A percentile compares a stretch with the other conserved stretches of the same genome.
Conservation (phyloP, 805 yeast species). For the Myxozyma lipomycoides region DNA sequence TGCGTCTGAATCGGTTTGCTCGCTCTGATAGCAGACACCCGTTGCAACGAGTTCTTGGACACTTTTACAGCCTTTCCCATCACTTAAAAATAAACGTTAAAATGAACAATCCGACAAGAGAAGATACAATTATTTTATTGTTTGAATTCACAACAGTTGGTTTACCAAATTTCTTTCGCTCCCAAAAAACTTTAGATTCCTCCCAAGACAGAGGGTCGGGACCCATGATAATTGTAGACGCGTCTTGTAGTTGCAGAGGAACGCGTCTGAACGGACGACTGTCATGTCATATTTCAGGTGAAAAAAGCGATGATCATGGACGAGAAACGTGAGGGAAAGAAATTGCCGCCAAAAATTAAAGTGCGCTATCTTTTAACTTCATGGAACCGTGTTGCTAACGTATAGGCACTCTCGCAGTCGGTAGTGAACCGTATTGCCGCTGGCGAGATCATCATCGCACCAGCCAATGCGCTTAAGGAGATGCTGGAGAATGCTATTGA, state of each 20-base stretch:
- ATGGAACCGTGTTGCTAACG: too few species aligned
- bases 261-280: neutral
- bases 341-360: constrained; percentile 15
- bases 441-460: constrained; percentile 91
- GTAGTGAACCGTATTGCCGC: constrained; percentile 94
- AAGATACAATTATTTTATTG: too few species aligned
- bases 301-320: too few species aligned
- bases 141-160: too few species aligned
- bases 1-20: neutral
- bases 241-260: neutral
- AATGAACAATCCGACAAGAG: too few species aligned
- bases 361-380: too few species aligned
- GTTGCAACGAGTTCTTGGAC: constrained; percentile 2
- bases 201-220: neutral
- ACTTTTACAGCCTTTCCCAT: constrained; percentile 9
- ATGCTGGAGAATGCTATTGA: constrained; percentile 89
- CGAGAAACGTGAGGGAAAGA: too few species aligned
- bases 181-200: neutral
- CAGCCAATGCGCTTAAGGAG: constrained; percentile 91
- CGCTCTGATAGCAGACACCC: constrained; percentile 8
- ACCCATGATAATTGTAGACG: neutral
- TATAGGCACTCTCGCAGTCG: constrained; percentile 53
- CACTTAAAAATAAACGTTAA: too few species aligned
- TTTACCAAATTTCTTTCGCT: too few species aligned
- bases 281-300: too few species aligned